These are phyloP conservation scores for Pseudogymnoascus sp. DNA, from an alignment of 2,329 filamentous ascomycete genomes.

Conservation along the genomic window DNA sequence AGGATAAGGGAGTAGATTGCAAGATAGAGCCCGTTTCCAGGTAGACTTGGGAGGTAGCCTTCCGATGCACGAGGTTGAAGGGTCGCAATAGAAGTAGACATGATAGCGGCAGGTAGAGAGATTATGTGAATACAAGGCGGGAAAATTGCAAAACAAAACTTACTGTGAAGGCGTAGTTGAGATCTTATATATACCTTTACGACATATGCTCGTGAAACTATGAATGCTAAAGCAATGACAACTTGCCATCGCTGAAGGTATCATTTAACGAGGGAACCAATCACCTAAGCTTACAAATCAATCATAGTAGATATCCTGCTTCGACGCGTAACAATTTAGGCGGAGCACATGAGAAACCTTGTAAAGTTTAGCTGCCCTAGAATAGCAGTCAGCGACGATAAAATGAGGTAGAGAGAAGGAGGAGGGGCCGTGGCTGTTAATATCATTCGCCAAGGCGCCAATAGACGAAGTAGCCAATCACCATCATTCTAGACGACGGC, in stretches of 20 bases:
- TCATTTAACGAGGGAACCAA: background rate
- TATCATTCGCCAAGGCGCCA: background rate
- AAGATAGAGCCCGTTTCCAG: conserved; percentile 42
- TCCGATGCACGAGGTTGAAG: background rate
- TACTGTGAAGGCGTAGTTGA: background rate
- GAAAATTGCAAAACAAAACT: background rate
- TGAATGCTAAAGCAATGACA: background rate
- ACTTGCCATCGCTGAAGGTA: background rate
- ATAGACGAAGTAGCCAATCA: background rate
- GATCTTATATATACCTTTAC: background rate
- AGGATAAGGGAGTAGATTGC: conserved; percentile 42
- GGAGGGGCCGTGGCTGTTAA: background rate
- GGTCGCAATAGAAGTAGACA: background rate
- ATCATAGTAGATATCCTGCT: background rate
- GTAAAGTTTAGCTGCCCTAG: background rate
- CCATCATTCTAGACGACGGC: background rate
- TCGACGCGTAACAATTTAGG: background rate
- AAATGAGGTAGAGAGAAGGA: background rate
- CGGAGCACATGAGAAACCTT: background rate
- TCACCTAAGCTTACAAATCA: background rate
- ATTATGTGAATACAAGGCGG: background rate
- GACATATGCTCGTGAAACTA: background rate
- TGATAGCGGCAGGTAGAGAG: background rate
- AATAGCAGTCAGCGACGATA: background rate
- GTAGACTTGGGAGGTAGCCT: conserved; percentile 38